Evolutionary conservation across 768 basidiomycete genomes (phyloP).

Genomic region (Astraeus odoratus): DNA sequence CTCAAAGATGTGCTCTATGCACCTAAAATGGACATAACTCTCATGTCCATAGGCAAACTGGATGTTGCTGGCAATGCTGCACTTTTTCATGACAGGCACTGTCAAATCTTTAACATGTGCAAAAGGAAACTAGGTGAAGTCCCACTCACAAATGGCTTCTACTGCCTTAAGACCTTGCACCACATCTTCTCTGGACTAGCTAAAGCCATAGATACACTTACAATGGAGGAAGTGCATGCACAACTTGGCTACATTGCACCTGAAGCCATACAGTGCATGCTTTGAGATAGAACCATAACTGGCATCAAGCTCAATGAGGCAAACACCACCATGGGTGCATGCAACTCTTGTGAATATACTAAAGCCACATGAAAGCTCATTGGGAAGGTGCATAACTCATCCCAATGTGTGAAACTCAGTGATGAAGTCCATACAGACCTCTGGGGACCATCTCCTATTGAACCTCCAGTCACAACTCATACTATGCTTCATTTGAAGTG

Average conservation of each 20-base stretch:
- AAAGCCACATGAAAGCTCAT: constrained; percentile 6
- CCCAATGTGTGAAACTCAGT: not conserved
- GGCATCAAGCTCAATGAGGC: not conserved
- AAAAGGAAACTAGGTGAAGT: not conserved
- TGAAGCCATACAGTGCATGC: not conserved
- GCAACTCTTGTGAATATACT: constrained; percentile 6
- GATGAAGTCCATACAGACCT: constrained; percentile 18
- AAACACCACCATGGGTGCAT: not conserved
- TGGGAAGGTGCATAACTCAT: not conserved
- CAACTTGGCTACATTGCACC: not conserved
- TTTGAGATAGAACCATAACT: not conserved
- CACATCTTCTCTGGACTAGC: not conserved
- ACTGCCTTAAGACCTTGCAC: not conserved
- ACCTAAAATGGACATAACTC: constrained; percentile 1
- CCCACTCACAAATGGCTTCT: constrained; percentile 1
- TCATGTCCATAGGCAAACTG: constrained; percentile 4
- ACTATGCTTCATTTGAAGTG: constrained; percentile 21
- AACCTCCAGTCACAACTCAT: constrained; percentile 13
- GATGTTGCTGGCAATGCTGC: not conserved
- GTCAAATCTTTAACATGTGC: not conserved
- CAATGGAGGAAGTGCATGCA: constrained; percentile 1
- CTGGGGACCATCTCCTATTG: constrained; percentile 18
- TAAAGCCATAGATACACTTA: not conserved
- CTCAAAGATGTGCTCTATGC: not conserved
- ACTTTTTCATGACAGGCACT: not conserved